Evolutionary conservation across 2,329 filamentous ascomycete species (phyloP).

Genomic region (Diplodia sapinea): DNA sequence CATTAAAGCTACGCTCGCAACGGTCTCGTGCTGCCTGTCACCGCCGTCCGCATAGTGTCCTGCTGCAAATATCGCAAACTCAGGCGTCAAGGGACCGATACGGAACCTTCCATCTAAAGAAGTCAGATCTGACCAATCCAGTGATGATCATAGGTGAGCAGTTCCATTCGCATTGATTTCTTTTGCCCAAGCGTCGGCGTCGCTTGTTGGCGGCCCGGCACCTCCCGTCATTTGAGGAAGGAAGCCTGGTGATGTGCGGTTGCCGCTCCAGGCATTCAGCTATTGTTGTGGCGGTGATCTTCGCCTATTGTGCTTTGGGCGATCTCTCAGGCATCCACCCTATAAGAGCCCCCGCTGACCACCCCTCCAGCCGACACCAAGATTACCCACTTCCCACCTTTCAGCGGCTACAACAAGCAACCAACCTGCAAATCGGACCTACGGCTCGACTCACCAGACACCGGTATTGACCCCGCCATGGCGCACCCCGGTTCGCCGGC

Average conservation of each 20-base stretch:
- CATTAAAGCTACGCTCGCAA: conserved; percentile 26
- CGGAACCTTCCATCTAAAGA: conserved; percentile 22
- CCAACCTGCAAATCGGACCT: conserved; percentile 47
- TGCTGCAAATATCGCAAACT: conserved; percentile 14
- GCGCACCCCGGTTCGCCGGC: conserved; percentile 61
- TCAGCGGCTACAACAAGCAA: conserved; percentile 45
- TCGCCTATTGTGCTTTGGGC: conserved; percentile 22
- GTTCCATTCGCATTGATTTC: not conserved
- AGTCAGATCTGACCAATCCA: conserved; percentile 15
- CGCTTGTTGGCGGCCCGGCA: not conserved
- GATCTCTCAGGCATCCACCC: conserved; percentile 13
- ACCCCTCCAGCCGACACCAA: conserved; percentile 49
- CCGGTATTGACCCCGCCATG: conserved; percentile 54
- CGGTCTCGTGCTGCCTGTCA: conserved; percentile 16
- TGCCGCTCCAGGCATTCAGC: conserved; percentile 17
- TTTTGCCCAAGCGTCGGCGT: conserved; percentile 3
- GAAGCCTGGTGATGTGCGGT: conserved; percentile 11
- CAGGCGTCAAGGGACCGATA: conserved; percentile 12
- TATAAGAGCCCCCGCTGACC: conserved; percentile 29
- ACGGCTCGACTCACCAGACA: conserved; percentile 48
- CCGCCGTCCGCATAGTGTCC: conserved; percentile 7
- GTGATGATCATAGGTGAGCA: conserved; percentile 32
- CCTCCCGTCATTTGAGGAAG: not conserved
- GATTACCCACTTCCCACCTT: conserved; percentile 50
- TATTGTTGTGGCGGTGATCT: conserved; percentile 23